Percentiles rank a stretch among this genome's conserved stretches.
phyloP scores from a whole-genome alignment of 371 early-diverging fungal genomes.

The Rhizopus arrhizus region DNA sequence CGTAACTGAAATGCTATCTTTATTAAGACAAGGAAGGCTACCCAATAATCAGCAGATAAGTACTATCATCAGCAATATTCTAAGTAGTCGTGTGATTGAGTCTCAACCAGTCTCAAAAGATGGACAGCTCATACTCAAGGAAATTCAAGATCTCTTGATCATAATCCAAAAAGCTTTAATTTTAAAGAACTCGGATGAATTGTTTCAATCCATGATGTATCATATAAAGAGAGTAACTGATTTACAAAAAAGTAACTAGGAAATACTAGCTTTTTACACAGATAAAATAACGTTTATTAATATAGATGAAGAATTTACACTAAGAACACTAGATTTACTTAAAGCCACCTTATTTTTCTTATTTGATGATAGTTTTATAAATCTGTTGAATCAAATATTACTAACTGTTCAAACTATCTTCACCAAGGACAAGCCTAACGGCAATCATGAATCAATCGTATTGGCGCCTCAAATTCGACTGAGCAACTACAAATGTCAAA shows the following conservation, averaged over 20 bases:
- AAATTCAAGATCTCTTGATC: constrained; percentile 45
- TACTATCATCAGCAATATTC: constrained; percentile 1
- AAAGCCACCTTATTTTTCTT: constrained; percentile 7
- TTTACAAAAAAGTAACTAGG: background rate
- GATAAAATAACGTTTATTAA: background rate
- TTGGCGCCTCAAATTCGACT: no score
- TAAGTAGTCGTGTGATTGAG: constrained; percentile 7
- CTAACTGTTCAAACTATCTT: constrained; percentile 2
- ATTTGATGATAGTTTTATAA: constrained; percentile 15
- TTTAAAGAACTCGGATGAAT: constrained; percentile 59
- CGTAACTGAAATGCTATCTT: constrained; percentile 21
- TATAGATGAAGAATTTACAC: background rate
- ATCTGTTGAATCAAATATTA: constrained; percentile 7
- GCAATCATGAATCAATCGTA: no score
- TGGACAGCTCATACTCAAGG: constrained; percentile 46
- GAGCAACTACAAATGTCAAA: background rate
- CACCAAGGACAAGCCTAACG: no score
- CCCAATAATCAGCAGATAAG: constrained; percentile 61
- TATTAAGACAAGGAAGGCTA: constrained; percentile 54
- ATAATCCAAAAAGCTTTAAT: constrained; percentile 46
- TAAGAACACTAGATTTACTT: background rate
- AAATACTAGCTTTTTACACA: background rate
- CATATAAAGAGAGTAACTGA: constrained; percentile 14
- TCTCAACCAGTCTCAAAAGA: constrained; percentile 46
- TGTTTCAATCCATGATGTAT: constrained; percentile 61